Conservation (phyloP, 169 alveolate species). For the Cyclospora cayetanensis region DNA sequence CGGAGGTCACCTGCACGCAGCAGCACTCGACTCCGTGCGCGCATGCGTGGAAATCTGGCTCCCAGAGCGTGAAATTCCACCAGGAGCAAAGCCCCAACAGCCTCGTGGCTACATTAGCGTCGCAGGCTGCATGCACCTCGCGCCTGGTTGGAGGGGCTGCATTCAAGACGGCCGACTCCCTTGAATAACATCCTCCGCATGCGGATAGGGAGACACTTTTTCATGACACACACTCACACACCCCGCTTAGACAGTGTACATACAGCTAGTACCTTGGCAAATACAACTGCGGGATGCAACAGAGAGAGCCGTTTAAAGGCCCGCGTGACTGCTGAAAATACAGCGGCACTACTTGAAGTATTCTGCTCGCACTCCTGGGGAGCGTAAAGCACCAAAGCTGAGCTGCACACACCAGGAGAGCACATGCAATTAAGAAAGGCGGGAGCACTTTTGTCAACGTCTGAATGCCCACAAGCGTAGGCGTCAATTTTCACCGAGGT, state of each 20-base stretch:
- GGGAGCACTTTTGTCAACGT: background rate
- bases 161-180: no score
- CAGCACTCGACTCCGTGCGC: no score
- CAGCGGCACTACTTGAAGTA: background rate
- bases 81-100: background rate
- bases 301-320: background rate
- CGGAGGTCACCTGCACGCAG: no score
- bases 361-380: background rate
- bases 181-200: no score
- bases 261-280: background rate
- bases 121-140: background rate
- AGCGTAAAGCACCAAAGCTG: background rate
- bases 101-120: background rate
- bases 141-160: no score
- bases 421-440: background rate
- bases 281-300: background rate
- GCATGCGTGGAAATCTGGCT: no score
- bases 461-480: background rate
- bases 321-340: background rate
- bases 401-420: background rate
- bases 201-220: background rate
- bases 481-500: background rate
- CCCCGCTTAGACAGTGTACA: background rate
- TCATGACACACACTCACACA: background rate
- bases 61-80: no score